phyloP scores from a whole-genome alignment of 768 basidiomycete species.

The Boletus edulis region DNA sequence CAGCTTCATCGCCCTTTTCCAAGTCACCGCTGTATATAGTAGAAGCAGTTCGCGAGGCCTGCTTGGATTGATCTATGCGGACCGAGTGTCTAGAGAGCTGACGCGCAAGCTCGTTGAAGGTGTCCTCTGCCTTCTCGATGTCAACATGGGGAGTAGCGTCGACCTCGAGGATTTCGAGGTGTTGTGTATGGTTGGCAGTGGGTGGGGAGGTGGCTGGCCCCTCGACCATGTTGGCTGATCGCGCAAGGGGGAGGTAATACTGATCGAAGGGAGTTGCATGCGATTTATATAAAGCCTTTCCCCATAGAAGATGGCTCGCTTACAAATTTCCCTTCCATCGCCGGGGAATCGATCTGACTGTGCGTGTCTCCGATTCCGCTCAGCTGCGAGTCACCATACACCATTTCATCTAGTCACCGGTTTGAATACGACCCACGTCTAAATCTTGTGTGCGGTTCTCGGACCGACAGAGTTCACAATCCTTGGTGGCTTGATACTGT shows the following conservation, averaged over 20 bases:
- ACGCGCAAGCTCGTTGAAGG: conserved; percentile 56
- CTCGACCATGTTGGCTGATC: conserved; percentile 6
- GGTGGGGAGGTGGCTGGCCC: background rate
- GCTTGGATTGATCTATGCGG: conserved; percentile 11
- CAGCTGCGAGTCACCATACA: background rate
- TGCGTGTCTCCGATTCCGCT: background rate
- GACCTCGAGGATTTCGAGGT: conserved; percentile 20
- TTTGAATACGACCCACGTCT: background rate
- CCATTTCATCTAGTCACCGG: background rate
- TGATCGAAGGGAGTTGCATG: background rate
- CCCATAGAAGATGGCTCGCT: conserved; percentile 2
- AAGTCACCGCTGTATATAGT: conserved; percentile 32
- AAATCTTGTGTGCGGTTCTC: background rate
- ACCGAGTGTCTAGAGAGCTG: conserved; percentile 21
- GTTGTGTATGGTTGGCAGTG: conserved; percentile 3
- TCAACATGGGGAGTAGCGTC: conserved; percentile 40
- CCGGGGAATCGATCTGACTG: background rate
- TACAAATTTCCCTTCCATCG: conserved; percentile 8
- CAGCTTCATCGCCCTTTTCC: conserved; percentile 38
- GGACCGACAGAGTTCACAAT: background rate
- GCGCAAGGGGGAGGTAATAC: background rate
- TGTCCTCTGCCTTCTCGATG: conserved; percentile 47
- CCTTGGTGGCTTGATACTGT: background rate
- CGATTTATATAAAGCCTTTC: conserved; percentile 14
- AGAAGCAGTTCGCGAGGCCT: conserved; percentile 21